phyloP scores from a whole-genome alignment of 352 stramenopile genomes.

The Pythium oligandrum region DNA sequence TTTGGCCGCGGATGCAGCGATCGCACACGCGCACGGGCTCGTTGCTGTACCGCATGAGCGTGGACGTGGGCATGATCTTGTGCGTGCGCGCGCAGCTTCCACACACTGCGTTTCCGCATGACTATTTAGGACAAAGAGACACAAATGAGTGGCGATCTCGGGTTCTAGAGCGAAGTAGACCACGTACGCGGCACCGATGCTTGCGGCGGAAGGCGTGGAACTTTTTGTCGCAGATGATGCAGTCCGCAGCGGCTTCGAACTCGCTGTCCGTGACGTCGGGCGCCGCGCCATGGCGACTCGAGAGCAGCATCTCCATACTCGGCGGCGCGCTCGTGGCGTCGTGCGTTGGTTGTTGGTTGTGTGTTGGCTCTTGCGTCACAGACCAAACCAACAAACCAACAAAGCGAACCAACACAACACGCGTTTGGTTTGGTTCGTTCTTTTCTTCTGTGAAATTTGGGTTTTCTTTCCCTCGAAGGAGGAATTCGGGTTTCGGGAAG shows the following conservation, averaged over 20 bases:
- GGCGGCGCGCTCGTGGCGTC: too few relatives aligned
- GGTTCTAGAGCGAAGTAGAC: neutral
- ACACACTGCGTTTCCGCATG: constrained; percentile 77
- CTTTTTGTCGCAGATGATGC: constrained; percentile 78
- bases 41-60: constrained; percentile 70
- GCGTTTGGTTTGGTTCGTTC: too few relatives aligned
- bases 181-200: constrained; percentile 66
- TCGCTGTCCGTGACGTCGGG: constrained; percentile 17
- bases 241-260: constrained; percentile 63
- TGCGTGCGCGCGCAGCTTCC: constrained; percentile 67
- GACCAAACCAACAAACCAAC: too few relatives aligned
- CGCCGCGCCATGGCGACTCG: constrained; percentile 2
- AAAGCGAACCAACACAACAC: too few relatives aligned
- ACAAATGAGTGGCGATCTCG: neutral
- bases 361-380: too few relatives aligned
- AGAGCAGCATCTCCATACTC: too few relatives aligned
- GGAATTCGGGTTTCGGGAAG: too few relatives aligned
- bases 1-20: constrained; percentile 70
- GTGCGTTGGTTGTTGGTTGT: too few relatives aligned
- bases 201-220: constrained; percentile 85
- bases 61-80: constrained; percentile 64
- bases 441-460: too few relatives aligned
- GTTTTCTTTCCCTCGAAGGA: too few relatives aligned
- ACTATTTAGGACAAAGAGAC: constrained; percentile 23
- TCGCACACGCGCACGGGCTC: constrained; percentile 81